Evolutionary conservation across 768 basidiomycete species (phyloP).

Genomic region (Lentinula boryana): DNA sequence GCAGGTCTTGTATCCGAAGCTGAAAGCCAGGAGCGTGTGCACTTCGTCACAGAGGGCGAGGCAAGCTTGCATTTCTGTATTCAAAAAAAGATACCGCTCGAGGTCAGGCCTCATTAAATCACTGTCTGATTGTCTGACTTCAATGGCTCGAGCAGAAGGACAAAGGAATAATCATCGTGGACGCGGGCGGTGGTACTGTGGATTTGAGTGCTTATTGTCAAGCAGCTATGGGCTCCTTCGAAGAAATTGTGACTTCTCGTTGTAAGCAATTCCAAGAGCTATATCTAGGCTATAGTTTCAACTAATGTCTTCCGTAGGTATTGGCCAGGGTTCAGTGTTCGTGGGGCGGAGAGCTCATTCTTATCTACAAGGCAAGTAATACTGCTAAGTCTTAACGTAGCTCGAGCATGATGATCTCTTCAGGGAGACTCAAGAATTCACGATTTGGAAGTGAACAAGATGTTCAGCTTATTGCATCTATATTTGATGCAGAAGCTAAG

Average conservation of each 20-base stretch:
- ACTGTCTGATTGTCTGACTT: not conserved
- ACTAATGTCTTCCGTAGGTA: not conserved
- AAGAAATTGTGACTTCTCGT: constrained; percentile 30
- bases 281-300: not conserved
- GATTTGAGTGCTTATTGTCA: constrained; percentile 35
- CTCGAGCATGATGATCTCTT: not conserved
- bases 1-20: constrained; percentile 46
- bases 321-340: not conserved
- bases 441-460: constrained; percentile 22
- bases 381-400: not conserved
- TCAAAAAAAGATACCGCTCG: constrained; percentile 21
- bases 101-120: constrained; percentile 10
- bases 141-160: constrained; percentile 10
- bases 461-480: constrained; percentile 13
- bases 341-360: not conserved
- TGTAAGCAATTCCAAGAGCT: constrained; percentile 17
- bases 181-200: constrained; percentile 43
- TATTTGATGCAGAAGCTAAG: constrained; percentile 33
- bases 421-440: constrained; percentile 7
- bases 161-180: constrained; percentile 34
- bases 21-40: constrained; percentile 34
- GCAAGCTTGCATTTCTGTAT: constrained; percentile 57
- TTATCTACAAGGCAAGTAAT: not conserved
- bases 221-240: constrained; percentile 18
- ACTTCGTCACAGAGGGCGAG: constrained; percentile 59